These are phyloP conservation scores for Amanita polypyramis DNA, from an alignment of 768 basidiomycete genomes.

Conservation along the genomic window DNA sequence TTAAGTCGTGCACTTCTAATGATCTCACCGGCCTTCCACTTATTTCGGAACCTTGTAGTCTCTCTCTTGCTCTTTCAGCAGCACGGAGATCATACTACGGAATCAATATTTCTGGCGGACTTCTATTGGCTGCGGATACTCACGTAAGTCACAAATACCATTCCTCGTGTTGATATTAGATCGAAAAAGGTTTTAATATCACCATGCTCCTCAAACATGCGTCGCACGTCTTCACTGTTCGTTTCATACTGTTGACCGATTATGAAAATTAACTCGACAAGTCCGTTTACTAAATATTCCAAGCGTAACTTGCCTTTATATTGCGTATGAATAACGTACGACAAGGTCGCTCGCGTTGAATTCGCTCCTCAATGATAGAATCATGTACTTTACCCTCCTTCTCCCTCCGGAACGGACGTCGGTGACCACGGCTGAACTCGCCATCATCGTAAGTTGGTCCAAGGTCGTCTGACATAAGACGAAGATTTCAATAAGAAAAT, in stretches of 20 bases:
- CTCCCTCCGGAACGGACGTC: slow-evolving; percentile 56
- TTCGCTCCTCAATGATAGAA: slow-evolving; percentile 88
- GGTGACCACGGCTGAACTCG: slow-evolving; percentile 28
- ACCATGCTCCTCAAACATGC: slow-evolving; percentile 85
- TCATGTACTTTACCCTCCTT: slow-evolving; percentile 86
- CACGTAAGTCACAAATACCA: slow-evolving; percentile 98
- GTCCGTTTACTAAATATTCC: slow-evolving; percentile 9
- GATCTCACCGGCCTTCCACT: slow-evolving; percentile 79
- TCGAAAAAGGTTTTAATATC: slow-evolving; percentile 98
- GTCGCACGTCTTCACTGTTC: slow-evolving; percentile 73
- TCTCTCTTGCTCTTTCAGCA: slow-evolving; percentile 85
- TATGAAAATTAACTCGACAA: background rate
- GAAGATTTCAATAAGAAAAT: slow-evolving; percentile 39
- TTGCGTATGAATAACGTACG: slow-evolving; percentile 96
- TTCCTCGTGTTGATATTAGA: slow-evolving; percentile 87
- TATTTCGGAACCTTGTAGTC: slow-evolving; percentile 82
- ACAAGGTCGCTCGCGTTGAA: slow-evolving; percentile 89
- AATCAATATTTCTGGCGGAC: slow-evolving; percentile 11
- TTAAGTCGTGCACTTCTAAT: slow-evolving; percentile 3
- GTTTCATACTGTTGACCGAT: slow-evolving; percentile 66
- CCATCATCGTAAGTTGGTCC: slow-evolving; percentile 46
- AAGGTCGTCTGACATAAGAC: slow-evolving; percentile 51
- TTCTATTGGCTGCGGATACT: slow-evolving; percentile 26
- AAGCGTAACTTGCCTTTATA: slow-evolving; percentile 73
- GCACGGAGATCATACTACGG: slow-evolving; percentile 86